phyloP scores from a whole-genome alignment of 2,329 filamentous ascomycete species.

The Sordariomycetes sp. region DNA sequence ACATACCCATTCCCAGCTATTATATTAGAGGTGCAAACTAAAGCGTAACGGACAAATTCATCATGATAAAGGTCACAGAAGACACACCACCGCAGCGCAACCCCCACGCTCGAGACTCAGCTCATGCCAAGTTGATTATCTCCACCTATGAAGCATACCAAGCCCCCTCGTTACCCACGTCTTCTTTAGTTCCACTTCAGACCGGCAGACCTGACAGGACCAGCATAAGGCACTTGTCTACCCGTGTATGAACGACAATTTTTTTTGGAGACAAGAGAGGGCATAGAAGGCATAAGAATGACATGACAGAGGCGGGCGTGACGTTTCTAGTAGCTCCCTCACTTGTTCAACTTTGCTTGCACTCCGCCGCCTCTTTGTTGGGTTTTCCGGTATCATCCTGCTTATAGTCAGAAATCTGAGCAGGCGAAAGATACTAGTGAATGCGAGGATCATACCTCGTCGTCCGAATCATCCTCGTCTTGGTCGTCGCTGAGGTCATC shows the following conservation, averaged over 20 bases:
- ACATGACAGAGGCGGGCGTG: slow-evolving; percentile 2
- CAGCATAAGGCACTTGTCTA: neutral
- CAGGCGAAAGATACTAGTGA: neutral
- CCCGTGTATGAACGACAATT: neutral
- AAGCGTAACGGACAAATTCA: neutral
- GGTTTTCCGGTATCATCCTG: slow-evolving; percentile 83
- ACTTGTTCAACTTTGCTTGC: slow-evolving; percentile 74
- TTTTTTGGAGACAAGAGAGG: neutral
- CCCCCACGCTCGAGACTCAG: neutral
- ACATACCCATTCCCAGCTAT: neutral
- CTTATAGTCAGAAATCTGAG: slow-evolving; percentile 4
- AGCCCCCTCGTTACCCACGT: neutral
- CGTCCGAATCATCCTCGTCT: slow-evolving; percentile 70
- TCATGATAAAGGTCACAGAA: neutral
- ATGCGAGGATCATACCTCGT: slow-evolving; percentile 46
- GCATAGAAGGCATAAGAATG: slow-evolving; percentile 4
- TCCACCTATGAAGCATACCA: neutral
- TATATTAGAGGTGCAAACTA: neutral
- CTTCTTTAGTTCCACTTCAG: neutral
- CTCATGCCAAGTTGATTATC: neutral
- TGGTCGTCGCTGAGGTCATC: slow-evolving; percentile 76
- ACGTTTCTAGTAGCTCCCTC: neutral
- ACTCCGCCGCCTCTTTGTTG: slow-evolving; percentile 89
- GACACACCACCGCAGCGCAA: neutral
- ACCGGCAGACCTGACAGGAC: neutral